These are phyloP conservation scores for Cytospora chrysosperma DNA, from an alignment of 2,329 filamentous ascomycete genomes.

Conservation along the genomic window DNA sequence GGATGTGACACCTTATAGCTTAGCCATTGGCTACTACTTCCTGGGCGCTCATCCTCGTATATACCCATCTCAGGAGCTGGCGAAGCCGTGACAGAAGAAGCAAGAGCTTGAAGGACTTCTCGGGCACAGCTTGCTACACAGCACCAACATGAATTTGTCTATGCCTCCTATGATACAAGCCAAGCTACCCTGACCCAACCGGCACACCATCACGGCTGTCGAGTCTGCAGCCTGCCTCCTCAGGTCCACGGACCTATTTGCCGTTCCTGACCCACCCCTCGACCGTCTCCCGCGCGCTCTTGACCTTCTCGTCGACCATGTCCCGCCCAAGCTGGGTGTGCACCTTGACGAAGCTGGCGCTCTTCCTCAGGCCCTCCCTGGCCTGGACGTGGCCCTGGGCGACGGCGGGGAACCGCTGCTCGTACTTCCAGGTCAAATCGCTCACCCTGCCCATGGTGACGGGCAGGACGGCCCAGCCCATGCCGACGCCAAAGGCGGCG, in stretches of 20 bases:
- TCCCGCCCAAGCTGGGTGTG: conserved; percentile 69
- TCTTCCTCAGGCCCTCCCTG: conserved; percentile 66
- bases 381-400: conserved; percentile 76
- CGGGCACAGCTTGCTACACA: neutral
- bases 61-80: neutral
- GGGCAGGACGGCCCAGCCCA: conserved; percentile 82
- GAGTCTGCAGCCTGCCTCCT: conserved; percentile 2
- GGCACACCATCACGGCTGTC: neutral
- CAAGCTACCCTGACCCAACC: conserved; percentile 9
- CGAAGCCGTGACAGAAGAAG: neutral
- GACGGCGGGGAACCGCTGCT: conserved; percentile 81
- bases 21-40: neutral
- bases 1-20: neutral
- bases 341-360: conserved; percentile 70
- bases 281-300: conserved; percentile 69
- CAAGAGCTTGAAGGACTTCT: neutral
- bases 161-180: conserved; percentile 26
- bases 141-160: conserved; percentile 23
- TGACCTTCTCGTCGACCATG: conserved; percentile 80
- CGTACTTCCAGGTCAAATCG: conserved; percentile 86
- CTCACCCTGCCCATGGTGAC: conserved; percentile 88
- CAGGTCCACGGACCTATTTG: conserved; percentile 55
- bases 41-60: neutral
- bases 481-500: conserved; percentile 74
- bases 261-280: conserved; percentile 93